Evolutionary conservation across 2,329 filamentous ascomycete species (phyloP).

Genomic region (Lecanoromycetidae sp.): DNA sequence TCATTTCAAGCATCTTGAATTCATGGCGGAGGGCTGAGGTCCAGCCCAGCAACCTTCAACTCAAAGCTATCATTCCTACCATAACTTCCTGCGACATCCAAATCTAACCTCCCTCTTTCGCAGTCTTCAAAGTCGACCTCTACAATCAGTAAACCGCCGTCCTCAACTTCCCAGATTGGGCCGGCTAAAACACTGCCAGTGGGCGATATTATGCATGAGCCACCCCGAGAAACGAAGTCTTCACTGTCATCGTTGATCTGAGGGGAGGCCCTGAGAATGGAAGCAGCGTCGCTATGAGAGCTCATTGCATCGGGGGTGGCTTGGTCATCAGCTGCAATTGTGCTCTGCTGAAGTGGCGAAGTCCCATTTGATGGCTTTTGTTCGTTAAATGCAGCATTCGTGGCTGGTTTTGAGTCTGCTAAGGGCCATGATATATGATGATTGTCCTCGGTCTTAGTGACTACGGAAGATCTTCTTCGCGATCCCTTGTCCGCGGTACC

Average conservation of each 20-base stretch:
- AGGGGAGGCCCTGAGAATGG: not conserved
- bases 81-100: slow-evolving; percentile 78
- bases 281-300: not conserved
- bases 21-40: slow-evolving; percentile 46
- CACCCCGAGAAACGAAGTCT: slow-evolving; percentile 57
- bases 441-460: slow-evolving; percentile 29
- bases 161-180: slow-evolving; percentile 68
- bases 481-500: slow-evolving; percentile 9
- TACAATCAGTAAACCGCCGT: slow-evolving; percentile 51
- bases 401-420: not conserved
- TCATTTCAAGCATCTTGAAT: too few species aligned
- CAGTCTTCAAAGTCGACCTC: slow-evolving; percentile 86
- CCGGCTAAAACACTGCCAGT: slow-evolving; percentile 68
- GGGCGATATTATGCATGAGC: slow-evolving; percentile 70
- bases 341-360: slow-evolving; percentile 1
- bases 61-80: slow-evolving; percentile 58
- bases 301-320: not conserved
- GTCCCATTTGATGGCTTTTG: slow-evolving; percentile 8
- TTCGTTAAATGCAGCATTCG: slow-evolving; percentile 30
- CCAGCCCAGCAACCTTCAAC: slow-evolving; percentile 47
- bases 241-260: slow-evolving; percentile 18
- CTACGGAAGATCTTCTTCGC: slow-evolving; percentile 20
- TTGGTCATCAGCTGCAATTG: slow-evolving; percentile 8
- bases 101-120: slow-evolving; percentile 63
- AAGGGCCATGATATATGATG: slow-evolving; percentile 37